These are phyloP conservation scores for Aspergillus sp. DNA, from an alignment of 2,329 filamentous ascomycete genomes.

Conservation along the genomic window DNA sequence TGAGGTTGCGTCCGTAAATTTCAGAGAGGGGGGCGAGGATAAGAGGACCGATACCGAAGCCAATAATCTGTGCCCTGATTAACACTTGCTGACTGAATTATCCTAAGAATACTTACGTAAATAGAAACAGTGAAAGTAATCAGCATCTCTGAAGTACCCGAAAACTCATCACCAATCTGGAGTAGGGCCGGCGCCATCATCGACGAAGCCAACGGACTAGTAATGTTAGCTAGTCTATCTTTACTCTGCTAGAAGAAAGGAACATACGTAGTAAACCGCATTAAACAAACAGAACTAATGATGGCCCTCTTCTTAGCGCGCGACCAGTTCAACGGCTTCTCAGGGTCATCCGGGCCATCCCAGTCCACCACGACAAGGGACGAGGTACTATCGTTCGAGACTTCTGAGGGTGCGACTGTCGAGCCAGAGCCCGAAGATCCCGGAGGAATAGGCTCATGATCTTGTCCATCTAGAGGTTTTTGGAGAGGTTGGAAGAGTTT, in stretches of 20 bases:
- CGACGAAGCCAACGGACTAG: slow-evolving; percentile 5
- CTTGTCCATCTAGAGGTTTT: not conserved
- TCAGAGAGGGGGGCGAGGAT: not conserved
- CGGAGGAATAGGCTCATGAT: not conserved
- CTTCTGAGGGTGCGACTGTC: not conserved
- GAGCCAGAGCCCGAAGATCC: not conserved
- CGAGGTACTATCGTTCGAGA: too few relatives aligned
- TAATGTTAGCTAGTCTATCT: not conserved
- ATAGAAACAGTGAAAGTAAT: slow-evolving; percentile 4
- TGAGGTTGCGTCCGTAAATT: not conserved
- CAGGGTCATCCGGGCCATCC: slow-evolving; percentile 6
- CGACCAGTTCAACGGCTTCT: slow-evolving; percentile 6
- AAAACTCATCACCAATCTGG: slow-evolving; percentile 4
- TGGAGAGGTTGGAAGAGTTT: too few relatives aligned
- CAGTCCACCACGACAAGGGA: slow-evolving; percentile 2
- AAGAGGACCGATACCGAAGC: not conserved
- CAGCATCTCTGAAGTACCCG: slow-evolving; percentile 1
- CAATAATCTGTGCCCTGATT: not conserved
- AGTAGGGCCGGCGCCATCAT: slow-evolving; percentile 6
- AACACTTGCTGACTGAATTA: not conserved
- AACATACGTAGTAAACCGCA: slow-evolving; percentile 4
- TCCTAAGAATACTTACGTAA: not conserved
- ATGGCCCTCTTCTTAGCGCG: slow-evolving; percentile 1
- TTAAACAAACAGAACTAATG: slow-evolving; percentile 2
- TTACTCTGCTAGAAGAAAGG: not conserved